Conservation (phyloP, 495 filamentous ascomycete species). For the Arthonia radiata region DNA sequence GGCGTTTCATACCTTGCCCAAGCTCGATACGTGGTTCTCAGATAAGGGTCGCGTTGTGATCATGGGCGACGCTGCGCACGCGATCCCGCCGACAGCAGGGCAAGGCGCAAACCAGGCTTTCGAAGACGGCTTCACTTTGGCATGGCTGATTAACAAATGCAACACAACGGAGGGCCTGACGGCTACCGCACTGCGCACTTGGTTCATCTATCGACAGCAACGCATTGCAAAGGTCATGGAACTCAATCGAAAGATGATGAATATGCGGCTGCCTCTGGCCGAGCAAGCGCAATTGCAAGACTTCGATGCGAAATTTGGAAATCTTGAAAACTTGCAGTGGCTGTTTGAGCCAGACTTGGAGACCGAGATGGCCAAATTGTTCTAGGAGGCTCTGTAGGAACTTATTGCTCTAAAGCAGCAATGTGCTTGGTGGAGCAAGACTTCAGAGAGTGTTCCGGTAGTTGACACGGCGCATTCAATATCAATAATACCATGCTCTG, state of each 20-base stretch:
- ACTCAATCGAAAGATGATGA: conserved; percentile 14
- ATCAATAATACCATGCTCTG: no score
- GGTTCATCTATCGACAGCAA: conserved; percentile 7
- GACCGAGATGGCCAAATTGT: no score
- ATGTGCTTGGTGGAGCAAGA: no score
- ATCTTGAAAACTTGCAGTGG: no score
- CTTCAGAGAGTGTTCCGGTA: no score
- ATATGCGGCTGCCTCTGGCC: conserved; percentile 14
- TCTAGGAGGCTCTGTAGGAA: no score
- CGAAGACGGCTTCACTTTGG: conserved; percentile 44
- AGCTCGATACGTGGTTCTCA: conserved; percentile 18
- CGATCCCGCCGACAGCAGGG: conserved; percentile 46
- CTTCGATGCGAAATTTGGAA: no score
- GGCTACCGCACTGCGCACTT: background rate
- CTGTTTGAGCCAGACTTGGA: no score
- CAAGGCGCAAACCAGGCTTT: conserved; percentile 50
- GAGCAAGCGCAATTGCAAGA: no score
- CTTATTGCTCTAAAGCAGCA: no score
- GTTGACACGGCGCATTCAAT: no score
- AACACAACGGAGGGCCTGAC: background rate
- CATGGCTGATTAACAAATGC: conserved; percentile 11
- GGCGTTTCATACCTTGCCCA: no score
- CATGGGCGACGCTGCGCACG: conserved; percentile 48
- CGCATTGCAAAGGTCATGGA: conserved; percentile 12
- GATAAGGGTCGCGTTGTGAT: conserved; percentile 19